Evolutionary conservation across 495 filamentous ascomycete genomes (phyloP).

Genomic region (Xylaria longipes): DNA sequence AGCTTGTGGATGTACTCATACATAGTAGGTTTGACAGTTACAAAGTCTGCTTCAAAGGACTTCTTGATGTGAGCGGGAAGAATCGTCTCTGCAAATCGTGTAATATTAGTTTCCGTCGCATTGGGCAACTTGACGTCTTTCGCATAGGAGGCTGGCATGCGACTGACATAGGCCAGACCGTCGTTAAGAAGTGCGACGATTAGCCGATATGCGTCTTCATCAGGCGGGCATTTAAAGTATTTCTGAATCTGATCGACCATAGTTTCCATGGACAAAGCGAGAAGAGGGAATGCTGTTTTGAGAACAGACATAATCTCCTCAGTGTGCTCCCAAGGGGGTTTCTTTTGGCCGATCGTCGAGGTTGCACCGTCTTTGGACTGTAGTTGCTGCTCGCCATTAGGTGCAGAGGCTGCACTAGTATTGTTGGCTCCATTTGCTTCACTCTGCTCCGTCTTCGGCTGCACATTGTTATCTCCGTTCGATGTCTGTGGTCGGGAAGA

Average conservation of each 20-base stretch:
- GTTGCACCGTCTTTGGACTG: constrained; percentile 40
- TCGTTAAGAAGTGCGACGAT: constrained; percentile 97
- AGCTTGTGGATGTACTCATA: constrained; percentile 97
- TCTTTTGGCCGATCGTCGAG: constrained; percentile 63
- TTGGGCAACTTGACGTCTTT: constrained; percentile 88
- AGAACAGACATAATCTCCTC: constrained; percentile 94
- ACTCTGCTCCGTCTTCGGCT: constrained; percentile 50
- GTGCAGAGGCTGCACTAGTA: constrained; percentile 38
- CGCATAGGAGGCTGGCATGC: constrained; percentile 82
- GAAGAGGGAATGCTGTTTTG: constrained; percentile 93
- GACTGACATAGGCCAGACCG: constrained; percentile 84
- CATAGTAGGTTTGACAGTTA: constrained; percentile 91
- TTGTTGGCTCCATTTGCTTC: constrained; percentile 52
- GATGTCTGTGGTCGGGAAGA: constrained; percentile 57
- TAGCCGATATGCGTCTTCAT: constrained; percentile 97
- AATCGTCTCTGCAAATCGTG: constrained; percentile 94
- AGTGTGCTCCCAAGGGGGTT: constrained; percentile 89
- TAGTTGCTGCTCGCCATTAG: constrained; percentile 41
- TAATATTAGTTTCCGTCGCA: constrained; percentile 94
- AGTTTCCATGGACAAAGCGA: constrained; percentile 97
- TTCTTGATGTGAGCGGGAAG: constrained; percentile 89
- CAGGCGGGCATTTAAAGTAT: constrained; percentile 97
- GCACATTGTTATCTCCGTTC: constrained; percentile 47
- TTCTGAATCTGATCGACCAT: constrained; percentile 99
- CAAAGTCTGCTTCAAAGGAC: constrained; percentile 96